phyloP scores from a whole-genome alignment of 73 alveolate genomes.

The Uronychia setigera region DNA sequence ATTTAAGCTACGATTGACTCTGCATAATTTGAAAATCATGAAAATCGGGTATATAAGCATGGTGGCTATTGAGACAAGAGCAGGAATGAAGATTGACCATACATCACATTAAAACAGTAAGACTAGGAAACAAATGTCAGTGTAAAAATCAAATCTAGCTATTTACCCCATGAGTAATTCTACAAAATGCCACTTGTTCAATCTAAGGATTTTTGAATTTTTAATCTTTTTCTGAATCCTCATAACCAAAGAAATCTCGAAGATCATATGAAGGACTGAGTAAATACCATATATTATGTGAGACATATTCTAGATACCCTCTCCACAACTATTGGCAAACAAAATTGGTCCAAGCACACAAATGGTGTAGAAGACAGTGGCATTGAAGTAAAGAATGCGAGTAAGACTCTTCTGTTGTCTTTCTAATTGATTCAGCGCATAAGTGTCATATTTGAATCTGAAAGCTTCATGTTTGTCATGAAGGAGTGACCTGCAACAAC shows the following conservation, averaged over 20 bases:
- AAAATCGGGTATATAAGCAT: slow-evolving; percentile 5
- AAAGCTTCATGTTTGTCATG: slow-evolving; percentile 6
- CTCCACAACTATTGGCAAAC: slow-evolving; percentile 9
- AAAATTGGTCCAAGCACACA: not conserved
- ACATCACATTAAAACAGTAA: not conserved
- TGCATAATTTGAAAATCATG: slow-evolving; percentile 1
- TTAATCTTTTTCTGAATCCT: not conserved
- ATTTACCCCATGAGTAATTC: slow-evolving; percentile 7
- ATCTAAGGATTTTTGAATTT: not conserved
- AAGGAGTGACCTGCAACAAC: not conserved
- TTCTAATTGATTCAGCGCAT: not conserved
- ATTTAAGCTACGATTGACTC: not conserved
- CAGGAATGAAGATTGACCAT: not conserved
- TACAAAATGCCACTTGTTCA: slow-evolving; percentile 8
- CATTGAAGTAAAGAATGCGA: not conserved
- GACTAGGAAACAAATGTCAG: slow-evolving; percentile 1
- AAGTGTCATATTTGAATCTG: slow-evolving; percentile 9
- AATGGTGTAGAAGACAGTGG: not conserved
- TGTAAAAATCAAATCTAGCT: slow-evolving; percentile 9
- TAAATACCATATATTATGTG: slow-evolving; percentile 1
- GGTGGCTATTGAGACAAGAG: not conserved
- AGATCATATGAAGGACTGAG: not conserved
- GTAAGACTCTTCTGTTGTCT: not conserved
- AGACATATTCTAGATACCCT: not conserved
- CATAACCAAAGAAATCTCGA: not conserved